A percentile compares a stretch with the other conserved stretches of the same genome.
Conservation (phyloP, 2,329 filamentous ascomycete genomes). For the Cytospora schulzeri region DNA sequence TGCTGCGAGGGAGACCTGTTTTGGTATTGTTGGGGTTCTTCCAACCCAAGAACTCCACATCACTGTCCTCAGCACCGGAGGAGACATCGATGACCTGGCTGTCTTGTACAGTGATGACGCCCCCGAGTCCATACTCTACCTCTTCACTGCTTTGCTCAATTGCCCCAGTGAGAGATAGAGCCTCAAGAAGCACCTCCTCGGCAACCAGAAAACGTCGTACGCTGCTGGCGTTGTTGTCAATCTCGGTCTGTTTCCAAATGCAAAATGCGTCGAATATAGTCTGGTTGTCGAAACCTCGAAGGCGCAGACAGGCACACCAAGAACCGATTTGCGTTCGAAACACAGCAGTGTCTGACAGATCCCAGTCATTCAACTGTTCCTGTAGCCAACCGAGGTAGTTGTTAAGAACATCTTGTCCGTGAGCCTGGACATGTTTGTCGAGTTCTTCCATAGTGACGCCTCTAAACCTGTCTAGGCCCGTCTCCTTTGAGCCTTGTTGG, state of each 20-base stretch:
- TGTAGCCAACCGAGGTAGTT: slow-evolving; percentile 19
- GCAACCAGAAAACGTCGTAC: slow-evolving; percentile 9
- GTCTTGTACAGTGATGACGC: slow-evolving; percentile 2
- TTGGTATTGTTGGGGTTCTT: neutral
- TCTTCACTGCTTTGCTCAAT: neutral
- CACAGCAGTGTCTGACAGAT: neutral
- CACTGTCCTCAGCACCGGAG: slow-evolving; percentile 16
- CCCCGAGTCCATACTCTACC: neutral
- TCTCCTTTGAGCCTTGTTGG: neutral
- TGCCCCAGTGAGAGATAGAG: neutral
- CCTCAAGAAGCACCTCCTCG: slow-evolving; percentile 2
- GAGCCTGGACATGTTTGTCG: slow-evolving; percentile 6
- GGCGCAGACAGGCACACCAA: slow-evolving; percentile 18
- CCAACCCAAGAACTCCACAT: slow-evolving; percentile 21
- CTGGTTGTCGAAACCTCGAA: slow-evolving; percentile 2
- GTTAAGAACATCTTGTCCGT: neutral
- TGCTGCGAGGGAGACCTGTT: neutral
- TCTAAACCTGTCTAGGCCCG: neutral
- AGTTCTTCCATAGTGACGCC: slow-evolving; percentile 11
- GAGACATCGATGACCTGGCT: slow-evolving; percentile 16
- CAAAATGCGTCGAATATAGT: slow-evolving; percentile 2
- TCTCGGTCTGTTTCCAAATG: slow-evolving; percentile 23
- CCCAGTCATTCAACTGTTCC: slow-evolving; percentile 9
- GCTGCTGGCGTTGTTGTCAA: slow-evolving; percentile 2
- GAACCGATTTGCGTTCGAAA: slow-evolving; percentile 14